Evolutionary conservation across 306 rosid species (phyloP).

Genomic region (Macrotyloma uniflorum): DNA sequence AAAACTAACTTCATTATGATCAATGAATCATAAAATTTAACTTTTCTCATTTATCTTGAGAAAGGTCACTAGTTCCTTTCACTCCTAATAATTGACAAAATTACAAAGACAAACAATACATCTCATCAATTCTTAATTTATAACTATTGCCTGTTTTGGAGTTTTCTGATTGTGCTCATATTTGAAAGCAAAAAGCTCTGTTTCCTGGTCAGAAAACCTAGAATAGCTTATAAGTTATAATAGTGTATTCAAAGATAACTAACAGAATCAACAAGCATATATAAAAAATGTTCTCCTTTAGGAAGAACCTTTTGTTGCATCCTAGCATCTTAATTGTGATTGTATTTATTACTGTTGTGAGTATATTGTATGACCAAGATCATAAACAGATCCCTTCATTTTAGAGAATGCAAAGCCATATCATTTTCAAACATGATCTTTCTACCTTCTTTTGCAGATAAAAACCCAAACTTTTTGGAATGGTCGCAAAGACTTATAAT

Average conservation of each 20-base stretch:
- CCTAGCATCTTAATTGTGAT: neutral
- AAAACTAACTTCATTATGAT: neutral
- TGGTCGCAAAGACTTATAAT: conserved; percentile 34
- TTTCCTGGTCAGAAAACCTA: neutral
- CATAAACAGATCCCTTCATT: too few relatives aligned
- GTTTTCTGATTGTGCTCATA: neutral
- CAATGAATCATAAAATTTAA: neutral
- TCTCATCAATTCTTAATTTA: neutral
- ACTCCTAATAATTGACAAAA: neutral
- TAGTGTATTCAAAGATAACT: neutral
- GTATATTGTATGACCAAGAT: neutral
- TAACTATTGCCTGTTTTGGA: neutral
- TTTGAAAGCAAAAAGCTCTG: neutral
- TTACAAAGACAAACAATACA: neutral
- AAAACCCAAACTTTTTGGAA: neutral
- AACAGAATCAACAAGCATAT: neutral
- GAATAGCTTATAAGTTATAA: neutral
- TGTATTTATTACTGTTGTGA: neutral
- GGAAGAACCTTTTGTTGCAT: neutral
- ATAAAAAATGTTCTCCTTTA: neutral
- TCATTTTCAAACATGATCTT: too few relatives aligned
- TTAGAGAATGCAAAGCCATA: too few relatives aligned
- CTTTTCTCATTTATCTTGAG: neutral
- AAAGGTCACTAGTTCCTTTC: neutral
- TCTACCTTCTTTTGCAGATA: conserved; percentile 10